Base-by-base conservation (phyloP, 208 protist genomes). In the Acanthamoeba culbertsoni region DNA sequence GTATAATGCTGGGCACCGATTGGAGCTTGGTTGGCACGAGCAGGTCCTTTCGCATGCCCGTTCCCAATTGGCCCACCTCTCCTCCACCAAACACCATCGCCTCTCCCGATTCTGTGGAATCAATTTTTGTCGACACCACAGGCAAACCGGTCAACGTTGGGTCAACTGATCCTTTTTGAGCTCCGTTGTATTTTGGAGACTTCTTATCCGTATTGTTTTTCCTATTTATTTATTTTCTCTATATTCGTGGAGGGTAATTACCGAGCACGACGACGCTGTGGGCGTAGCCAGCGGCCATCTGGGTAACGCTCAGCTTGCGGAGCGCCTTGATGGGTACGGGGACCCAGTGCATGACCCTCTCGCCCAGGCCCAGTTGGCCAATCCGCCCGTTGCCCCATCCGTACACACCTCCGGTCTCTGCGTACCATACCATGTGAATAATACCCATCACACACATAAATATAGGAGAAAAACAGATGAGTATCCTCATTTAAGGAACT, bases 21-120 rank as follows among this genome's bases (percentile, higher is more conserved):
- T 86, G 45, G 26, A 86, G 45, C 46, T 57, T 86, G 42, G 73
- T 86, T 23, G 73, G 73, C 42, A 86, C 73, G 42, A 86, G 31
- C 16, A 86, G 45, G 42, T 86, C 73, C 46, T 86, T 86, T 2
- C 73, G 46, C 73, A 48, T 86, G 42, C 73, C 73, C 42, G 46
- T 48, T 16, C 42, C 46, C 43, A 86, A 33, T 43, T 86, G 73
- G 28, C 73, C 73, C 45, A 59, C 46, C 42, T 86, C 73, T 33
- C 73, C 73, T 23, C 45, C 73, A 20, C 73, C 73, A 86, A 48
- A 86, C 26, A 86, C 73, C 42, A 59, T 59, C 43, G 55, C 73
- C 12, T 86, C 73, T 26, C 73, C 45, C 42, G 73, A 40, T n/a
- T 86, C 73, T 86, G 46, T 73, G 26, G 16, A 26, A 8, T 26